Percentiles rank a stretch among this genome's conserved stretches.
Conservation (phyloP, 2,329 filamentous ascomycete genomes). For the Periconia macrospinosa region DNA sequence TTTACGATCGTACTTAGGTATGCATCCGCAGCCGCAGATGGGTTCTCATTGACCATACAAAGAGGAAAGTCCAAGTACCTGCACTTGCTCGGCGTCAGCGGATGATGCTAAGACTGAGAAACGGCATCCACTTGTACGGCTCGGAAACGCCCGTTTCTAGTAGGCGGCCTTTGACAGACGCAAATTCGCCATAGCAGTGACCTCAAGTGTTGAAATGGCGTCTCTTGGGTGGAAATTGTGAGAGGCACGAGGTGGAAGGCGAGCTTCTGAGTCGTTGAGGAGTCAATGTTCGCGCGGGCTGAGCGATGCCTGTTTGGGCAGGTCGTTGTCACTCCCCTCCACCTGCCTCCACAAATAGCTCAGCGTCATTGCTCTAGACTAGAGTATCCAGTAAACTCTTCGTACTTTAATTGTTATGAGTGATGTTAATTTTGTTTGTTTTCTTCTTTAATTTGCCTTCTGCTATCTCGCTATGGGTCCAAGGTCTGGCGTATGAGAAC, state of each 20-base stretch:
- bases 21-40: too few species aligned
- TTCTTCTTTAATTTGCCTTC: too few species aligned
- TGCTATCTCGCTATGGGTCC: too few species aligned
- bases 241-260: constrained; percentile 2
- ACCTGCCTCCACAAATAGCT: background rate
- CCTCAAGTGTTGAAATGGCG: background rate
- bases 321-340: background rate
- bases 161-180: background rate
- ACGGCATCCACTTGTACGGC: background rate
- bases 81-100: background rate
- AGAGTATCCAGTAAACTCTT: too few species aligned
- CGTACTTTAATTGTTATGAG: too few species aligned
- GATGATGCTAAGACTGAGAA: background rate
- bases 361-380: too few species aligned
- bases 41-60: background rate
- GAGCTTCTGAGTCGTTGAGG: constrained; percentile 9
- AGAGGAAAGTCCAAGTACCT: constrained; percentile 2
- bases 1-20: constrained; percentile 3
- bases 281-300: background rate
- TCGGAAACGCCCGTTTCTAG: background rate
- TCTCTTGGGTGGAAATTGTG: constrained; percentile 3
- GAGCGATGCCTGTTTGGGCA: constrained; percentile 4
- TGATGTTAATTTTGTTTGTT: too few species aligned
- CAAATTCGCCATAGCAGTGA: background rate
- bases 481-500: too few species aligned